Evolutionary conservation across 2,329 filamentous ascomycete species (phyloP), one percentile per base, ranked within the genome.

Genomic region (Penicillium carneum): DNA sequence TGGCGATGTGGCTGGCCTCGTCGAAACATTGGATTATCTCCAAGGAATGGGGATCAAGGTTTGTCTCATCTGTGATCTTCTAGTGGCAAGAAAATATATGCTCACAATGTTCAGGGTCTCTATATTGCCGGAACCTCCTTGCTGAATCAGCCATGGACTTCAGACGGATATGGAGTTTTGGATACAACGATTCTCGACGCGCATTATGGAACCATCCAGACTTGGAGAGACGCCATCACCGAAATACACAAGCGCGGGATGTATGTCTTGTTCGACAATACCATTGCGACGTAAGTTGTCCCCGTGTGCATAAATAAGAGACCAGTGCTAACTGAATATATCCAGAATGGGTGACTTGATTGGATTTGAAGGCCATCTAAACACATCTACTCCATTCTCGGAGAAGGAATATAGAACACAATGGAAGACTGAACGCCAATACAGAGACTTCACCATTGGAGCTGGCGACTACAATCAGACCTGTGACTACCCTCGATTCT

Each of bases 221-320:
- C 80, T 57, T 89, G 86, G 85, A 82, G 86, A 63, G 72, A 78
- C 47, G 82, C 83, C 1, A 84, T 89, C 57, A 76, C 82, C 18
- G 86, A 86, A 54, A 86, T 89, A 16, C 87, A 90, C 69, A 75
- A 75, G 5, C 80, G 84, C 31, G 84, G 81, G 56, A 89, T 90
- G 87, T 88, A 88, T 74, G 85, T 89, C 48, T 75, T 90, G 26
- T 74, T 89, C 55, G 87, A 89, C 72, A 89, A 88, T 69, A 89
- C 87, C 3, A 84, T 89, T 71, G 83, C 85, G 43, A 89, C 87
- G 79, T 83, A 74, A 78, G 81, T 74, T 34, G 8, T 18, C 7
- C 29, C 8, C 5, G 2, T n/a, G 5, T 18, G 26, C 29, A 8
- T 11, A 11, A 10, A 12, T 5, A n/a, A 16, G 6, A 20, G 23